Percentiles rank a stretch among this genome's conserved stretches.
These are phyloP conservation scores for Smithsoniella earleae DNA, from an alignment of 163 green algal genomes.

Conservation along the genomic window DNA sequence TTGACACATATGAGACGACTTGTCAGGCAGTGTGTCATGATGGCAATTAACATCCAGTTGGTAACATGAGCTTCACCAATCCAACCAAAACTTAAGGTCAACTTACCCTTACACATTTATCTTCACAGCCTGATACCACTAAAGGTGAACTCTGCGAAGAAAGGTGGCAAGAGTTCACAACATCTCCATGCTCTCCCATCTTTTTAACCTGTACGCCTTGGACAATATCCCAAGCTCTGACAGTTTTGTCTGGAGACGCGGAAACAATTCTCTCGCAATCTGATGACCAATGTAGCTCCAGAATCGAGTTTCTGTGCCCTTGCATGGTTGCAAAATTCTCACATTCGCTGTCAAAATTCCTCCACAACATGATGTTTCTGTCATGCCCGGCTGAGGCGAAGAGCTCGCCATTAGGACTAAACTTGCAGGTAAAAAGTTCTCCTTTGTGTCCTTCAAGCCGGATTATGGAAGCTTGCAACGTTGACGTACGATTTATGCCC, in stretches of 20 bases:
- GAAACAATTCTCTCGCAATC: slow-evolving; percentile 72
- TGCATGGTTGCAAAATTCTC: slow-evolving; percentile 61
- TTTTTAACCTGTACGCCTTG: slow-evolving; percentile 68
- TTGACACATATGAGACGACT: neutral
- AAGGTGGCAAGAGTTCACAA: slow-evolving; percentile 83
- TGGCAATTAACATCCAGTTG: slow-evolving; percentile 23
- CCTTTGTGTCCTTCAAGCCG: slow-evolving; percentile 76
- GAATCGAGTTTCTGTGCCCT: slow-evolving; percentile 88
- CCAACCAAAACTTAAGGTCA: too few species aligned
- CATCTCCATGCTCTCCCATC: slow-evolving; percentile 75
- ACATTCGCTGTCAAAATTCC: slow-evolving; percentile 71
- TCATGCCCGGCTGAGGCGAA: slow-evolving; percentile 76
- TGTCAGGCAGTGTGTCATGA: neutral
- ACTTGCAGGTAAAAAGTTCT: slow-evolving; percentile 74
- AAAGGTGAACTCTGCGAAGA: slow-evolving; percentile 65
- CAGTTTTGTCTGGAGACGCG: slow-evolving; percentile 74
- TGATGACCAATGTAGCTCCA: slow-evolving; percentile 84
- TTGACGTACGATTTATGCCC: slow-evolving; percentile 62
- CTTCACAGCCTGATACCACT: slow-evolving; percentile 73
- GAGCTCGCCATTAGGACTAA: slow-evolving; percentile 67
- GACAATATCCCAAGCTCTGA: slow-evolving; percentile 66
- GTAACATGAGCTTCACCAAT: too few species aligned
- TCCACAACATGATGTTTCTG: slow-evolving; percentile 83
- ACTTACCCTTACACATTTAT: slow-evolving; percentile 68
- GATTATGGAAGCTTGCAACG: slow-evolving; percentile 84